These are phyloP conservation scores for Arxiozyma bovina DNA, from an alignment of 1,139 yeast genomes.

Conservation along the genomic window DNA sequence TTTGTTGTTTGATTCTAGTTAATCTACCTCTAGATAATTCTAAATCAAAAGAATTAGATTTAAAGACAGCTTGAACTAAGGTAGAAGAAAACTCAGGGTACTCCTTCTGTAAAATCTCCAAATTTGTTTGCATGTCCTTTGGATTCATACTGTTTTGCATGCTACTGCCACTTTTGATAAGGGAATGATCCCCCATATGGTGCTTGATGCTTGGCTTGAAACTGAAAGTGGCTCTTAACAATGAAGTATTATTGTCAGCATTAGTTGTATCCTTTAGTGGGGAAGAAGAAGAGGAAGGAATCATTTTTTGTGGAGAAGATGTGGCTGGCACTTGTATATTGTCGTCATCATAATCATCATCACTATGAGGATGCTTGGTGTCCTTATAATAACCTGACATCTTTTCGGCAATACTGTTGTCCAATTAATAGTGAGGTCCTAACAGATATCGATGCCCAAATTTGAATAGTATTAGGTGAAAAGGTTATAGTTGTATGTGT, in stretches of 20 bases:
- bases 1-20: constrained; percentile 26
- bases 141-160: not conserved
- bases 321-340: constrained; percentile 41
- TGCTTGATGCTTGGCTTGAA: constrained; percentile 17
- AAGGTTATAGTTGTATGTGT: not conserved
- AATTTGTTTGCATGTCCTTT: constrained; percentile 1
- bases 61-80: constrained; percentile 53
- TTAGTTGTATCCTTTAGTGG: constrained; percentile 17
- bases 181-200: not conserved
- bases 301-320: constrained; percentile 31
- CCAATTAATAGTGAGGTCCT: not conserved
- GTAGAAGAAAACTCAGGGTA: constrained; percentile 43
- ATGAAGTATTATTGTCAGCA: not conserved
- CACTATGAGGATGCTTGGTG: not conserved
- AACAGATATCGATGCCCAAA: not conserved
- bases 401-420: not conserved
- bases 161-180: not conserved
- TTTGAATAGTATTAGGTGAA: not conserved
- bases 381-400: not conserved
- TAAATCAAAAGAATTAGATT: constrained; percentile 49
- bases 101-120: constrained; percentile 22
- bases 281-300: constrained; percentile 27
- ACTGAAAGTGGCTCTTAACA: constrained; percentile 23
- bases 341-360: constrained; percentile 8
- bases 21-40: constrained; percentile 48